Evolutionary conservation across 768 basidiomycete species (phyloP), one percentile per base, ranked within the genome.

Genomic region (Lentinula detonsa): DNA sequence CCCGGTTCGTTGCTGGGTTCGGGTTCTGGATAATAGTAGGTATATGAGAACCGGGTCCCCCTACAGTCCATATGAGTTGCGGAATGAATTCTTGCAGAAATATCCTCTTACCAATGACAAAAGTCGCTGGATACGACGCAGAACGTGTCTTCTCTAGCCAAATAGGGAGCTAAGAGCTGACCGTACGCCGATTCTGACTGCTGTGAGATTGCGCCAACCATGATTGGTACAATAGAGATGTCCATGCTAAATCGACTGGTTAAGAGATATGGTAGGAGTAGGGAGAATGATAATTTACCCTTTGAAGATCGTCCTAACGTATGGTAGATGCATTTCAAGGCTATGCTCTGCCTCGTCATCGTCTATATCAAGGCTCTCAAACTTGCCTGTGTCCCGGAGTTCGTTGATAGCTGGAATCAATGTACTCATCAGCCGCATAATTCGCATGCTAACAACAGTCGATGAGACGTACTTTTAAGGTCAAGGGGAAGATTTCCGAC

Each of bases 271-370:
- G 28, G 34, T 59, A 5, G 31, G 15, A 37, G 48, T 43, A 8
- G 50, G 45, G 11, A 40, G 18, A 8, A 49, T 28, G 40, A 48
- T 52, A 49, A 21, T 23, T 64, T 68, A 93, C 93, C 85, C 85
- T 72, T 91, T 80, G 62, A 96, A 97, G 10, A 88, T 75, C 71
- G 93, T 93, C 54, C 90, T 83, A 45, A 97, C 76, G 71, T 93
- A 95, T 5, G 96, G 95, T 16, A 98, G 81, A 68, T 98, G 95
- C 93, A 99, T 95, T 76, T 99, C 97, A 59, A 99, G 85, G 69
- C 93, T 95, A 71, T 99, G 97, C 68, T 99, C 97, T 33, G 88
- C 92, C 73, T 95, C 94, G 69, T 99, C 97, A 2, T 85, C 85
- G 1, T 75, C 67, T 2, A 80, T 65, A 16, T 74, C 75, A 84